Base-by-base conservation (phyloP, 441 rosid species). In the Euphorbia corollata region DNA sequence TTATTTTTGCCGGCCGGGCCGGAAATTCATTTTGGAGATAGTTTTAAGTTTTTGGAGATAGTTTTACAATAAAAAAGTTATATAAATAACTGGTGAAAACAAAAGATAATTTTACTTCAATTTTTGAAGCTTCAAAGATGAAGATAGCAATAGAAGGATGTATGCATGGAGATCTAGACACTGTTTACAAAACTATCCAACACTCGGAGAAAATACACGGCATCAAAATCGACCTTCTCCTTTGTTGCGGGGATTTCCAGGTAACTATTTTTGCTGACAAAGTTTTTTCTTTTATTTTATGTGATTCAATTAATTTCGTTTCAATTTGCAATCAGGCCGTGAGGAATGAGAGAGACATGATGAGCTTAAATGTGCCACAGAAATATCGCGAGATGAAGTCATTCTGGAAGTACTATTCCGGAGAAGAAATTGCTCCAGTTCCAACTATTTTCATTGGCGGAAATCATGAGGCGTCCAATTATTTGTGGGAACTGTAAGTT, bases 361-460 rank as follows among this genome's bases (percentile, higher is more conserved):
- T 83, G 71, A 81, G 97, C 73, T 82, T 93, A 54, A 87, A 71
- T 57, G 97, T 91, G 64, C 97, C 97, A 16, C 77, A 27, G 1
- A 89, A 84, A 70, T 91, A 79, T 67, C 84, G 82, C 51, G 91
- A 84, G 54, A 86, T 89, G 91, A 91, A 91, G 71, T 89, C 96
- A 1, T 93, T 91, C 73, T 91, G 92, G 97, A 93, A 91, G 81
- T 89, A 91, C 77, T 91, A 84, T 68, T 85, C 97, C 6, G 96
- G 96, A 51, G 83, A 73, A 75, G 82, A 81, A 75, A 69, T 89
- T 32, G 96, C 99, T 32, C 97, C 96, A 0, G 63, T 89, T 72
- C 99, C 97, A 6, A 89, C 97, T 0, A 83, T 93, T 7, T 93
- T 91, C 79, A 87, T 93, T n/a, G 93, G 95, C 30, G 96, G 99